Base-by-base conservation (phyloP, 1,284 basidiomycete species). In the Cryptococcus sp. region DNA sequence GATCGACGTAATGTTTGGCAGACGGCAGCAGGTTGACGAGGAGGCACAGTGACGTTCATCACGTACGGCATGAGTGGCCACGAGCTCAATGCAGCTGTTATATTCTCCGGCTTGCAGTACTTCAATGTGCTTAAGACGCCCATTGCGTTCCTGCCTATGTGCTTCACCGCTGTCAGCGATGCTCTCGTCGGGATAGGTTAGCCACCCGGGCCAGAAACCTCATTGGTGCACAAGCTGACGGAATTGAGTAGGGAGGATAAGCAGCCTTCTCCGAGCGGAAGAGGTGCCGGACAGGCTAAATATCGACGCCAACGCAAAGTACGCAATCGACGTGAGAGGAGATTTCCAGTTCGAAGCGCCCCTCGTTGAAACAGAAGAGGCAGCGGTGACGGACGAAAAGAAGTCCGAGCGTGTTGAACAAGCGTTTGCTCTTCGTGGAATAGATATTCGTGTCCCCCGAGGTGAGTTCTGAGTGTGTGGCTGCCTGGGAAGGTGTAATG, bases 51-150 rank as follows among this genome's bases (percentile, higher is more conserved):
- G 55, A 85, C 87, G 3, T 89, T 91, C 69, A 82, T 91, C 65
- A 86, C 86, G 0, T 90, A 88, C 68, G 80, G 82, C 0, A 75
- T 85, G 5, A 84, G 80, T 18, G 85, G 85, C 0, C 84, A 89
- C 68, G 65, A 80, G 3, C 81, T 89, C 35, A 82, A 85, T 61
- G 78, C 88, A 7, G 85, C 86, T 1, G 80, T 82, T 64, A 86
- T 91, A 57, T 91, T 91, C 76, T 82, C 83, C 18, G 84, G 85
- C 13, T 75, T 91, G n/a, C 85, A 88, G 59, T 80, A 86, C 57
- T 88, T 91, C 80, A 87, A 87, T 65, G 84, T 89, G 9, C 44
- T 71, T 6, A 61, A 65, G 38, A 51, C 50, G 6, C 69, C 76
- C 38, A 63, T 74, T 13, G 60, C 69, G 38, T 61, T 68, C 55